These are phyloP conservation scores for Wickerhamomyces sydowiorum DNA, from an alignment of 805 yeast genomes.

Conservation along the genomic window DNA sequence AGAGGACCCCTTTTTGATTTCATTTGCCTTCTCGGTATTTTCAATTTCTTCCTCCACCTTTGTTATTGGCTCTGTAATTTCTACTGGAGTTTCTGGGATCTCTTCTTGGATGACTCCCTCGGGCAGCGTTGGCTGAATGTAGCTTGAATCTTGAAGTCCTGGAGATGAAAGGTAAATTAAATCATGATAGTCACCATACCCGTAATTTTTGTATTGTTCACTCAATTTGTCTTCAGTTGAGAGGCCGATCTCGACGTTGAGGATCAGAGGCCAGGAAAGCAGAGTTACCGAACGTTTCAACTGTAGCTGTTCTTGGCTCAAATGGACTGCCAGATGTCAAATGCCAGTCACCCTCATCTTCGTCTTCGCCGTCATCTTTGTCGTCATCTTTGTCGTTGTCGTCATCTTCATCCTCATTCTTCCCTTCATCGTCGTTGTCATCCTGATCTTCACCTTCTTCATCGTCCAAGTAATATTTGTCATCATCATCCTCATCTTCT, in stretches of 20 bases:
- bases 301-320: not conserved
- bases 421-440: conserved; percentile 19
- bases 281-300: not conserved
- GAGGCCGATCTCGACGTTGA: not conserved
- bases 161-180: not conserved
- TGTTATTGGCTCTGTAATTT: no score
- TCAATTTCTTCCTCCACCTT: no score
- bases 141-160: not conserved
- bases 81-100: no score
- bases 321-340: not conserved
- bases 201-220: not conserved
- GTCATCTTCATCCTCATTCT: conserved; percentile 21
- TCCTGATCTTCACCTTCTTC: conserved; percentile 8
- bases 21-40: not conserved
- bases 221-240: not conserved
- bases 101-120: not conserved
- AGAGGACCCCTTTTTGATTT: not conserved
- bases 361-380: conserved; percentile 16
- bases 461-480: no score
- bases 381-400: conserved; percentile 10
- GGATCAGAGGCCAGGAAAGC: not conserved
- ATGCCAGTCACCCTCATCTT: conserved; percentile 16
- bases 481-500: conserved; percentile 5
- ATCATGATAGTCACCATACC: not conserved
- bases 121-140: not conserved